Evolutionary conservation across 2,329 filamentous ascomycete species (phyloP).

Genomic region (Dothistroma septosporum): DNA sequence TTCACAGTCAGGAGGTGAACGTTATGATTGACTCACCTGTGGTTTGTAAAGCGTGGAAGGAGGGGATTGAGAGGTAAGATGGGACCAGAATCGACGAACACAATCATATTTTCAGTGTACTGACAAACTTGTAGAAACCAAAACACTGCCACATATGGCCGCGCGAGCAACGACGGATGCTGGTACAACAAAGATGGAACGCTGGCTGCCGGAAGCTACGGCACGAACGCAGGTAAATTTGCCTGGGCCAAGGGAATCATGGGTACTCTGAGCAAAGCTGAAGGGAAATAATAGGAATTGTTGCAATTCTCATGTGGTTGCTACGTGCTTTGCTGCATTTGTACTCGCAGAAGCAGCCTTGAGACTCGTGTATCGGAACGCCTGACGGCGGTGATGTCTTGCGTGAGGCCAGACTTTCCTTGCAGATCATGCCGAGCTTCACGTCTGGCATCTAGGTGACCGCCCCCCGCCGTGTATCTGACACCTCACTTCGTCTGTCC

Average conservation of each 20-base stretch:
- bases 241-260: conserved; percentile 19
- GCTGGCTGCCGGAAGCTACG: conserved; percentile 40
- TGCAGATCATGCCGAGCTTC: neutral
- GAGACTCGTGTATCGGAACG: neutral
- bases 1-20: conserved; percentile 73
- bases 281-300: conserved; percentile 11
- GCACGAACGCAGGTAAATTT: conserved; percentile 37
- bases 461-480: neutral
- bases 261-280: conserved; percentile 21
- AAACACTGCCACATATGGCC: conserved; percentile 60
- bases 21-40: conserved; percentile 63
- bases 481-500: neutral
- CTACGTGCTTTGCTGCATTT: conserved; percentile 4
- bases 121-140: conserved; percentile 47
- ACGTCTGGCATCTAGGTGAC: neutral
- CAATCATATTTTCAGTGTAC: neutral
- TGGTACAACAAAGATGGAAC: conserved; percentile 53
- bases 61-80: conserved; percentile 28
- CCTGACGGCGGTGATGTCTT: neutral
- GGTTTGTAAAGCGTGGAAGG: conserved; percentile 49
- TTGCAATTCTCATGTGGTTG: conserved; percentile 3
- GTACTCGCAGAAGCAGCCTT: neutral
- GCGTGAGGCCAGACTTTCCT: neutral
- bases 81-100: neutral
- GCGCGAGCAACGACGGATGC: conserved; percentile 55